These are phyloP conservation scores for Monosporascus cannonballus DNA, from an alignment of 2,329 filamentous ascomycete species.

Conservation along the genomic window DNA sequence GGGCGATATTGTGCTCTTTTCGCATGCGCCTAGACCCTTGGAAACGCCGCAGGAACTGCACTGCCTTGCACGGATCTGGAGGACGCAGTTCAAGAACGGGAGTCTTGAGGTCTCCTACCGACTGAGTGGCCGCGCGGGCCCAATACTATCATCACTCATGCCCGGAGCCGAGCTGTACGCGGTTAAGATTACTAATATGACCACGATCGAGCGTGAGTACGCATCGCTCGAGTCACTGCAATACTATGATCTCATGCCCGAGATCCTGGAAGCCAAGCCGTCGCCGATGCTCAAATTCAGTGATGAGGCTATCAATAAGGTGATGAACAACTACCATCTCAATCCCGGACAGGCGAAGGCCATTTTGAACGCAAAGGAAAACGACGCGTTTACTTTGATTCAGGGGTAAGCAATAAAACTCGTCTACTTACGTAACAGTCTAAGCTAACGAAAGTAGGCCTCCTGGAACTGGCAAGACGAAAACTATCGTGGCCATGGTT, in stretches of 20 bases:
- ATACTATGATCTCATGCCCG: constrained; percentile 93
- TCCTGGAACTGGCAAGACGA: constrained; percentile 95
- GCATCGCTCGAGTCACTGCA: constrained; percentile 84
- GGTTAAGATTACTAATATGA: constrained; percentile 86
- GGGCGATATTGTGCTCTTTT: constrained; percentile 85
- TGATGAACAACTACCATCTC: constrained; percentile 72
- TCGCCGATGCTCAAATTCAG: constrained; percentile 81
- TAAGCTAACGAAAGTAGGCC: constrained; percentile 49
- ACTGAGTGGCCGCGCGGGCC: constrained; percentile 61
- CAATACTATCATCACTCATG: constrained; percentile 56
- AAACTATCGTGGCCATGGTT: constrained; percentile 95
- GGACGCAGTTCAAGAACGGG: constrained; percentile 73
- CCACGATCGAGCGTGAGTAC: constrained; percentile 91
- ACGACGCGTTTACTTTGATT: constrained; percentile 94
- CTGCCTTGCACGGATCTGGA: constrained; percentile 79
- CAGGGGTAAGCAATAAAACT: constrained; percentile 58
- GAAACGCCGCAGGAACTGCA: constrained; percentile 60
- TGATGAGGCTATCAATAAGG: constrained; percentile 62
- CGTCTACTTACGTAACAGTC: constrained; percentile 1
- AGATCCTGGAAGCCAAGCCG: constrained; percentile 83
- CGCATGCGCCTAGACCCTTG: constrained; percentile 66
- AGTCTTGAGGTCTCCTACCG: constrained; percentile 81
- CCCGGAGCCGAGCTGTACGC: constrained; percentile 67
- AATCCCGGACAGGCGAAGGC: constrained; percentile 88
- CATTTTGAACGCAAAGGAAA: constrained; percentile 85